A percentile compares a stretch with the other conserved stretches of the same genome.
Evolutionary conservation across 1,139 yeast genomes (phyloP).

Genomic region (Candida glucosophila): DNA sequence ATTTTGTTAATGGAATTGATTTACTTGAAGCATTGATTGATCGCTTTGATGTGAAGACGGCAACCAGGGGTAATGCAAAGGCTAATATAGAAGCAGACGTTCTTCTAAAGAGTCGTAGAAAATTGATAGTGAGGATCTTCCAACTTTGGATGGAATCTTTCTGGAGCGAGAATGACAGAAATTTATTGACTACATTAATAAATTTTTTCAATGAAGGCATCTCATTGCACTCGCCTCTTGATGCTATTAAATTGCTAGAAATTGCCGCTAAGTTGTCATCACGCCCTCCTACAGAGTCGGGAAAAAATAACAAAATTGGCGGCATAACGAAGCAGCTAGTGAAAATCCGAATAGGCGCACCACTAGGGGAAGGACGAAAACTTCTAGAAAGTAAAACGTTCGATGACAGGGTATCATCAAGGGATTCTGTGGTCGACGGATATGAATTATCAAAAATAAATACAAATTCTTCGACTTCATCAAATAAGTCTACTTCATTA

Average conservation of each 20-base stretch:
- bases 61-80: conserved; percentile 19
- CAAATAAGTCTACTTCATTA: conserved; percentile 30
- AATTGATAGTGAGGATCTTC: conserved; percentile 58
- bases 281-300: conserved; percentile 23
- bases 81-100: conserved; percentile 43
- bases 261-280: conserved; percentile 48
- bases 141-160: conserved; percentile 83
- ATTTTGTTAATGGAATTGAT: conserved; percentile 63
- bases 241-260: conserved; percentile 53
- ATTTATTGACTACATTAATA: conserved; percentile 56
- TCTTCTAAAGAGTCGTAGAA: conserved; percentile 54
- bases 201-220: conserved; percentile 74
- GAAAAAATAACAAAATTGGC: conserved; percentile 8
- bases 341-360: conserved; percentile 27
- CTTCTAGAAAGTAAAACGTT: no score
- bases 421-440: conserved; percentile 43
- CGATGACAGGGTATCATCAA: conserved; percentile 17
- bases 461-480: conserved; percentile 31
- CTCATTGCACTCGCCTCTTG: conserved; percentile 48
- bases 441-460: conserved; percentile 41
- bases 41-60: conserved; percentile 49
- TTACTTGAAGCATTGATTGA: conserved; percentile 61
- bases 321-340: conserved; percentile 28
- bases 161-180: conserved; percentile 65
- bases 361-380: no score